Evolutionary conservation across 108 stramenopile genomes (phyloP).

Genomic region (Skeletonema tropicum): DNA sequence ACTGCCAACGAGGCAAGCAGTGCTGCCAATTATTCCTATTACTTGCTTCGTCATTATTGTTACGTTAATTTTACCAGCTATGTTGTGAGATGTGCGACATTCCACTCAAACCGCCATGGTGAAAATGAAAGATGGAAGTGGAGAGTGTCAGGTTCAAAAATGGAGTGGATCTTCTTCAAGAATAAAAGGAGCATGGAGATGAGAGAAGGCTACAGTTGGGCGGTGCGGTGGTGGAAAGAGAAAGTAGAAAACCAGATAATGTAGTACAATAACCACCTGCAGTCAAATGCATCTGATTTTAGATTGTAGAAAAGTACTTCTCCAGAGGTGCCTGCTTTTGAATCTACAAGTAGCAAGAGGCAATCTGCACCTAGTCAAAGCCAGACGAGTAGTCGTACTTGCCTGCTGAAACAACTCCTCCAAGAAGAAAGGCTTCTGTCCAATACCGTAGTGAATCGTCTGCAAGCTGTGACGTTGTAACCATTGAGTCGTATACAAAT

Average conservation of each 20-base stretch:
- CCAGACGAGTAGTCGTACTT: constrained; percentile 1
- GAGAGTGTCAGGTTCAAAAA: background rate
- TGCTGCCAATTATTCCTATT: background rate
- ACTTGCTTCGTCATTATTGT: background rate
- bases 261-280: no score
- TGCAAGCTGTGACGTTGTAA: constrained; percentile 38
- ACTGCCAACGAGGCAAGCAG: background rate
- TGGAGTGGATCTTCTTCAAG: background rate
- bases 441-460: constrained; percentile 48
- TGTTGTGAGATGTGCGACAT: background rate
- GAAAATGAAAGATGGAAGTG: no score
- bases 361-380: background rate
- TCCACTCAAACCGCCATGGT: no score
- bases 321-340: no score
- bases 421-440: constrained; percentile 38
- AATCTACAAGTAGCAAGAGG: background rate
- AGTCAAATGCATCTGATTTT: no score
- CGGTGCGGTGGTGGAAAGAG: no score
- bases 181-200: background rate
- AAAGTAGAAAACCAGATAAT: no score
- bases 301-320: no score
- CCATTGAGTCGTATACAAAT: constrained; percentile 34
- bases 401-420: constrained; percentile 5
- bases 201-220: no score
- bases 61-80: background rate